Evolutionary conservation across 805 yeast species (phyloP).

Genomic region (Yarrowia deformans): DNA sequence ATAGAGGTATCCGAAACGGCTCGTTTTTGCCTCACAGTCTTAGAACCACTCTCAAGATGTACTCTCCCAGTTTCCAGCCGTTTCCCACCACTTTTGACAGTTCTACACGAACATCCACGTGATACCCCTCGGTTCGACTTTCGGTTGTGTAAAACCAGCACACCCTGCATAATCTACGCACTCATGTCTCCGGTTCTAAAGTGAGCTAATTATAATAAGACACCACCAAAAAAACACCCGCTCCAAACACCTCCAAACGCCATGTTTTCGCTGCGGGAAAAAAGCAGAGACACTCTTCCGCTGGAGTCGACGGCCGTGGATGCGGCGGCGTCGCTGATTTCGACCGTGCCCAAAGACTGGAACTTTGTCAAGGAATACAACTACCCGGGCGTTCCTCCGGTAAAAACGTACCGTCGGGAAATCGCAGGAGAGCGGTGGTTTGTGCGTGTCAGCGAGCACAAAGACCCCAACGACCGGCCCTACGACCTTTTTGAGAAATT

Average conservation of each 20-base stretch:
- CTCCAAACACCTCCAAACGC: not conserved
- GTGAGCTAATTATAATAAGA: not conserved
- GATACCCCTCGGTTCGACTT: too few relatives aligned
- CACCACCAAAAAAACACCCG: not conserved
- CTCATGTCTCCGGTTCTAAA: not conserved
- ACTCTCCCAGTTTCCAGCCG: too few relatives aligned
- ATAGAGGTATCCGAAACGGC: too few relatives aligned
- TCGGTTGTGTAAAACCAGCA: too few relatives aligned
- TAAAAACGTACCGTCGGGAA: slow-evolving; percentile 45
- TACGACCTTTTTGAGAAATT: slow-evolving; percentile 46
- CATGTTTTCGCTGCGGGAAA: slow-evolving; percentile 31
- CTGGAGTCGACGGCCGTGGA: slow-evolving; percentile 20
- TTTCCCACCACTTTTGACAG: too few relatives aligned
- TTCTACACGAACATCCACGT: too few relatives aligned
- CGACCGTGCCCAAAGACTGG: slow-evolving; percentile 17
- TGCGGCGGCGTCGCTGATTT: slow-evolving; percentile 9
- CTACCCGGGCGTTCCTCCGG: slow-evolving; percentile 33
- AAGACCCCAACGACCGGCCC: slow-evolving; percentile 42
- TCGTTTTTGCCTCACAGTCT: too few relatives aligned
- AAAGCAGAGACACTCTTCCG: slow-evolving; percentile 26
- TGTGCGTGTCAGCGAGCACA: slow-evolving; percentile 51
- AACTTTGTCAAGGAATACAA: slow-evolving; percentile 16
- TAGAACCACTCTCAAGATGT: too few relatives aligned
- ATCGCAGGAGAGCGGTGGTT: slow-evolving; percentile 51
- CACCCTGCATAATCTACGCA: not conserved